Percentiles rank a stretch among this genome's conserved stretches.
Evolutionary conservation across 1,284 basidiomycete genomes (phyloP).

Genomic region (Trichosporon ovoides): DNA sequence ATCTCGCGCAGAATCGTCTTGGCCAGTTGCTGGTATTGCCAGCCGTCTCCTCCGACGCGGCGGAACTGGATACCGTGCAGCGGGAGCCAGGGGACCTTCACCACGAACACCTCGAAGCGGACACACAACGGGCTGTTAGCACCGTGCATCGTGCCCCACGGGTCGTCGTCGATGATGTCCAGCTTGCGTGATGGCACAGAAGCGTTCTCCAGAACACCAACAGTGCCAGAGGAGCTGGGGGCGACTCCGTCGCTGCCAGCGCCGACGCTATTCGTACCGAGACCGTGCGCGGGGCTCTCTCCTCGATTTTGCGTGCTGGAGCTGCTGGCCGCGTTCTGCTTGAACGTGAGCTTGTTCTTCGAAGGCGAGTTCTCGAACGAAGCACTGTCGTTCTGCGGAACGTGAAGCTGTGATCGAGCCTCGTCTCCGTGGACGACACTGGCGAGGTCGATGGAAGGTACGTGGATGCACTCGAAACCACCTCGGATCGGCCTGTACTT

Average conservation of each 20-base stretch:
- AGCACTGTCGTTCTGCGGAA: constrained; percentile 8
- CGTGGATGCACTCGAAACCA: constrained; percentile 93
- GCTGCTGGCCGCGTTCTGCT: constrained; percentile 3
- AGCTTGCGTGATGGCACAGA: constrained; percentile 35
- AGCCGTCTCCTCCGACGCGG: constrained; percentile 82
- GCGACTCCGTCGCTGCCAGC: constrained; percentile 3
- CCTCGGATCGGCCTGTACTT: constrained; percentile 84
- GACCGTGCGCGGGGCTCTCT: not conserved
- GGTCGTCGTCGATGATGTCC: constrained; percentile 61
- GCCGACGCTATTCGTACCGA: constrained; percentile 1
- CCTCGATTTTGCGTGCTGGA: not conserved
- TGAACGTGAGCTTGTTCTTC: constrained; percentile 18
- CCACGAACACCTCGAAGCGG: constrained; percentile 87
- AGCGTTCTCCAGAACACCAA: constrained; percentile 13
- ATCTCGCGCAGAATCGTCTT: constrained; percentile 85
- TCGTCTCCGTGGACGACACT: constrained; percentile 55
- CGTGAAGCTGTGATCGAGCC: constrained; percentile 21
- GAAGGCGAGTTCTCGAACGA: constrained; percentile 13
- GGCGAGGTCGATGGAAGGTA: constrained; percentile 83
- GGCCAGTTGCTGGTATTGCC: constrained; percentile 98
- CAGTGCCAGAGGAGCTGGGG: constrained; percentile 15
- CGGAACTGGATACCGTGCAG: constrained; percentile 95
- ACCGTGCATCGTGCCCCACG: constrained; percentile 29
- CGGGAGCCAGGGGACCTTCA: constrained; percentile 90
- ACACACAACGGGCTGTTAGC: constrained; percentile 69